A percentile compares a stretch with the other conserved stretches of the same genome.
Evolutionary conservation across 257 asterid species (phyloP).

Genomic region (Ocimum tenuiflorum): DNA sequence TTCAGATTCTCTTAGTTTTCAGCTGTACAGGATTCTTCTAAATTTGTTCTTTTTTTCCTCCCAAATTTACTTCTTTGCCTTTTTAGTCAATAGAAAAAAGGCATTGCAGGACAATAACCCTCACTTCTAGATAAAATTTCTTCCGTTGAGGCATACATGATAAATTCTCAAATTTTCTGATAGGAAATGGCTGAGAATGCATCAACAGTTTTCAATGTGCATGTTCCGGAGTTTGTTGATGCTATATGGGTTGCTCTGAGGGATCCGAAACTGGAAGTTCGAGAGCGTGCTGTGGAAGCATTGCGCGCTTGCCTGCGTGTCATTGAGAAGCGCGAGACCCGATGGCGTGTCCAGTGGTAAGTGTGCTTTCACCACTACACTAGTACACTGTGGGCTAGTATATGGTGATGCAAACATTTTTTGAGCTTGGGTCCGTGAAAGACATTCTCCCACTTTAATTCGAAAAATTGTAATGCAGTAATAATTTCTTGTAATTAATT

Average conservation of each 20-base stretch:
- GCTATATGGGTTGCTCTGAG: slow-evolving; percentile 98
- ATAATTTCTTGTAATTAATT: neutral
- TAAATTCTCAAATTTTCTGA: slow-evolving; percentile 17
- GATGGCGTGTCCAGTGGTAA: slow-evolving; percentile 99
- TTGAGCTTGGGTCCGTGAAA: neutral
- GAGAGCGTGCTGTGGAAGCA: slow-evolving; percentile 95
- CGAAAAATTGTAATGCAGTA: neutral
- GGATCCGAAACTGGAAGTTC: slow-evolving; percentile 79
- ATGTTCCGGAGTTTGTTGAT: slow-evolving; percentile 92
- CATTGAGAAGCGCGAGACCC: slow-evolving; percentile 96
- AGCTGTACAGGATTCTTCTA: neutral
- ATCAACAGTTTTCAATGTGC: slow-evolving; percentile 94
- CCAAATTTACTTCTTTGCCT: neutral
- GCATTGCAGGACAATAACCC: neutral
- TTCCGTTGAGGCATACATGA: slow-evolving; percentile 10
- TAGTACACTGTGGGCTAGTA: neutral
- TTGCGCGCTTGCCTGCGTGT: slow-evolving; percentile 96
- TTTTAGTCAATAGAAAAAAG: neutral
- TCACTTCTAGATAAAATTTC: neutral
- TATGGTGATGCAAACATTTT: neutral
- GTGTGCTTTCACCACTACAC: slow-evolving; percentile 17
- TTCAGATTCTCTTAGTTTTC: neutral
- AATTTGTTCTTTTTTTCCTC: neutral
- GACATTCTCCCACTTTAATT: neutral
- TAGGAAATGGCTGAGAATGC: slow-evolving; percentile 99